Percentiles rank a stretch among this genome's conserved stretches.
Conservation (phyloP, 2,329 filamentous ascomycete species). For the Fusarium fujikuroi region DNA sequence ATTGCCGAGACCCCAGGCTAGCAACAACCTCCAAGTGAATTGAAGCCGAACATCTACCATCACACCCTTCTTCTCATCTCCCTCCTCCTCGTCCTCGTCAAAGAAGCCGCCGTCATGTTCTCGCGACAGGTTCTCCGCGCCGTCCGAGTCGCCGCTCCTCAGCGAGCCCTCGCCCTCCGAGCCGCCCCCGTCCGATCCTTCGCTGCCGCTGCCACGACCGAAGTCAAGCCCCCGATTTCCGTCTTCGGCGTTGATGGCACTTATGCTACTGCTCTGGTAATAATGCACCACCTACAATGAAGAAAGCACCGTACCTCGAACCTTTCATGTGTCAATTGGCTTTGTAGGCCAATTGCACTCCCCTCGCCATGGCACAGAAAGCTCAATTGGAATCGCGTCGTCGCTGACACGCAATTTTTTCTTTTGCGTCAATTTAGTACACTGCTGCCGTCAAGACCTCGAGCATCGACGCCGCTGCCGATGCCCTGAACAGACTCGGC, state of each 20-base stretch:
- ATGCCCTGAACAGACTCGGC: constrained; percentile 77
- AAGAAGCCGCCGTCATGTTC: constrained; percentile 59
- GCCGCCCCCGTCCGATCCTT: constrained; percentile 76
- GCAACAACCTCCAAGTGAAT: constrained; percentile 50
- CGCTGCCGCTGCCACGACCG: constrained; percentile 76
- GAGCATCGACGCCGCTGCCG: constrained; percentile 85
- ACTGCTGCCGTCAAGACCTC: constrained; percentile 92
- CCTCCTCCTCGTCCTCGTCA: constrained; percentile 10
- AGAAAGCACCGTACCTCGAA: neutral
- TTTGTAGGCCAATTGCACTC: constrained; percentile 11
- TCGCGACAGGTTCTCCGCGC: constrained; percentile 69
- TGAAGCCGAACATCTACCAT: constrained; percentile 39
- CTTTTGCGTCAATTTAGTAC: constrained; percentile 73
- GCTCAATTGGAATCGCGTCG: constrained; percentile 39
- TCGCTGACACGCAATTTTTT: constrained; percentile 41
- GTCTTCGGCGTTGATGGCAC: constrained; percentile 97
- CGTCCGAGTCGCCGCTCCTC: constrained; percentile 67
- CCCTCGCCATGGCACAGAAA: constrained; percentile 32
- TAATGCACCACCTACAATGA: constrained; percentile 62
- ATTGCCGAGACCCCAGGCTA: constrained; percentile 52
- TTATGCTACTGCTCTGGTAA: constrained; percentile 98
- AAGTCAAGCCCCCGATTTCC: constrained; percentile 85
- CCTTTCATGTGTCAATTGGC: constrained; percentile 35
- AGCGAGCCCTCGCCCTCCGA: constrained; percentile 59
- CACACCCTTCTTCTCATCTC: constrained; percentile 26